Evolutionary conservation across 208 protist species (phyloP).

Genomic region (Acanthamoeba quina): DNA sequence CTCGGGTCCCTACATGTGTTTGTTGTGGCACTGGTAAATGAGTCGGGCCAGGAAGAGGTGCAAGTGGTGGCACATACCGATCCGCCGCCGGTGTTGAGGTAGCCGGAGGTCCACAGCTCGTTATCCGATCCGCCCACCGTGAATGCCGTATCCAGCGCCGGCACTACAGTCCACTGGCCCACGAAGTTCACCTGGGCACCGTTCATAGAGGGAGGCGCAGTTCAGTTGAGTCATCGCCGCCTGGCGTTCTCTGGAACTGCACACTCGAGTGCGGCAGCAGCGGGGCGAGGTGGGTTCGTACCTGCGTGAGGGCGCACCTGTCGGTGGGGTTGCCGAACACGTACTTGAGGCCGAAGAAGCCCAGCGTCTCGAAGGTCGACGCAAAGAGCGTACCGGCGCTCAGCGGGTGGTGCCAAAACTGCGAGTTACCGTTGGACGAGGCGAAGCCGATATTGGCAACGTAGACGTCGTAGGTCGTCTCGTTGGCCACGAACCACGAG

Average conservation of each 20-base stretch:
- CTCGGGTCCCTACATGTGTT: neutral
- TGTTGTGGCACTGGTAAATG: too few relatives aligned
- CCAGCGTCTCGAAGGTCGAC: neutral
- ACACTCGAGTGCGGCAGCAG: neutral
- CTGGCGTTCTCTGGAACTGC: neutral
- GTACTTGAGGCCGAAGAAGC: conserved; percentile 27
- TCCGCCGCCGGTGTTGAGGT: neutral
- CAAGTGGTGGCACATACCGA: neutral
- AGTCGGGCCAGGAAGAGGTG: too few relatives aligned
- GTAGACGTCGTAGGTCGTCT: conserved; percentile 7
- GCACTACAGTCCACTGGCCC: neutral
- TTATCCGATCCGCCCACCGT: neutral
- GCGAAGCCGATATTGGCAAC: neutral
- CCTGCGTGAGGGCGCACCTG: neutral
- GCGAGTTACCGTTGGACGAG: conserved; percentile 19
- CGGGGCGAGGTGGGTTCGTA: neutral
- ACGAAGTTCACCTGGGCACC: neutral
- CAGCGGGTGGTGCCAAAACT: neutral
- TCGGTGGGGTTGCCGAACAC: conserved; percentile 4
- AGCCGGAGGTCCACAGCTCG: neutral
- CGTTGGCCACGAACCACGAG: conserved; percentile 6
- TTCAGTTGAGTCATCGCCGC: too few relatives aligned
- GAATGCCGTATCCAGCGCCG: neutral
- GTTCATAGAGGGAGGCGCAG: too few relatives aligned
- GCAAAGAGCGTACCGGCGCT: neutral